phyloP scores from a whole-genome alignment of 192 early-diverging fungal species.

The Coemansia guatemalensis region DNA sequence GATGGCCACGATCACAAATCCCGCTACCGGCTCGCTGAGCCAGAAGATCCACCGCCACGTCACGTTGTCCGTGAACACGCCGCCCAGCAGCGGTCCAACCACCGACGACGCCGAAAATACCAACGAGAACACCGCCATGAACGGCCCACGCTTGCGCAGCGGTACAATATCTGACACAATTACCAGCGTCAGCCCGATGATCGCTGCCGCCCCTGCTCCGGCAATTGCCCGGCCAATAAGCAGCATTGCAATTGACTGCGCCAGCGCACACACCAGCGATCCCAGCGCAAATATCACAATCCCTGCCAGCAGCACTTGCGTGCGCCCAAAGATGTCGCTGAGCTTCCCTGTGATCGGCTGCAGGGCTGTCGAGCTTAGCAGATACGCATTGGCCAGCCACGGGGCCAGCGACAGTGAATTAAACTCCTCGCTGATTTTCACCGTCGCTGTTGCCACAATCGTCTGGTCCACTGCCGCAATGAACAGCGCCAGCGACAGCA shows the following conservation, averaged over 20 bases:
- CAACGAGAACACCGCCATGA: constrained; percentile 60
- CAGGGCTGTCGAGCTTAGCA: constrained; percentile 72
- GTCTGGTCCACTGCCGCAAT: constrained; percentile 72
- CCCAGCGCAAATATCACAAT: constrained; percentile 57
- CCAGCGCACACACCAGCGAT: constrained; percentile 57
- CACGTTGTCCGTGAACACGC: constrained; percentile 57
- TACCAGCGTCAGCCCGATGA: constrained; percentile 65
- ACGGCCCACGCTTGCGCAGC: constrained; percentile 64
- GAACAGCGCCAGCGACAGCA: constrained; percentile 58
- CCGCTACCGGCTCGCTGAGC: constrained; percentile 58
- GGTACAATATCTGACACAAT: constrained; percentile 73
- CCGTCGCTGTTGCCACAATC: constrained; percentile 70
- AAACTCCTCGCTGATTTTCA: constrained; percentile 64
- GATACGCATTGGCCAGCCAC: constrained; percentile 78
- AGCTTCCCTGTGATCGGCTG: constrained; percentile 76
- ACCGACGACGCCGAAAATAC: constrained; percentile 64
- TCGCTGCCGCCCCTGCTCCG: constrained; percentile 67
- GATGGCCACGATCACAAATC: constrained; percentile 50
- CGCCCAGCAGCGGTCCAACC: constrained; percentile 61
- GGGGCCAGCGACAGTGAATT: constrained; percentile 59
- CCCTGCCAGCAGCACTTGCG: constrained; percentile 57
- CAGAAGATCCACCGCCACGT: constrained; percentile 65
- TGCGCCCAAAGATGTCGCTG: constrained; percentile 86
- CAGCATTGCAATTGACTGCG: constrained; percentile 63
- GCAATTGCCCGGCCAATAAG: constrained; percentile 65